These are phyloP conservation scores for Gossypium rotundifolium DNA, from an alignment of 345 rosid species.

Conservation along the genomic window DNA sequence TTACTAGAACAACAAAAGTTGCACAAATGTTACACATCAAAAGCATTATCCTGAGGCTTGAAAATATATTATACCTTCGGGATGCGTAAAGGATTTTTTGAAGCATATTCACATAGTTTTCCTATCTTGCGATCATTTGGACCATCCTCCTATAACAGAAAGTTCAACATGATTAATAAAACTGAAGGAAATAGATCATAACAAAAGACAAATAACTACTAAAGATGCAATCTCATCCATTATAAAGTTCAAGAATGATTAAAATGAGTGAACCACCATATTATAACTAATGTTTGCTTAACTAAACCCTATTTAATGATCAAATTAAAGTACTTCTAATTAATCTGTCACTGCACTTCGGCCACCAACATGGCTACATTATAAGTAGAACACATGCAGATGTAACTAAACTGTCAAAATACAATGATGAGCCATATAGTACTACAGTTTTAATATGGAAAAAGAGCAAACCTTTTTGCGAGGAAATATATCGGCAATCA, in stretches of 20 bases:
- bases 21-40: background rate
- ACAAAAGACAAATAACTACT: background rate
- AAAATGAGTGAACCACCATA: background rate
- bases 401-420: background rate
- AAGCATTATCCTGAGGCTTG: slow-evolving; percentile 7
- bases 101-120: slow-evolving; percentile 92
- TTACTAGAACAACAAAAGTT: background rate
- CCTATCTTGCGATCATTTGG: slow-evolving; percentile 87
- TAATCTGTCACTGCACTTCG: background rate
- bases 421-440: background rate
- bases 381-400: background rate
- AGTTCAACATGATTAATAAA: slow-evolving; percentile 5
- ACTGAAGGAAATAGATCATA: background rate
- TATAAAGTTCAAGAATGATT: background rate
- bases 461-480: slow-evolving; percentile 54
- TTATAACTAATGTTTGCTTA: background rate
- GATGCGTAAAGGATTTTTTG: slow-evolving; percentile 82
- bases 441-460: background rate
- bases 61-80: slow-evolving; percentile 62
- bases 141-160: slow-evolving; percentile 61
- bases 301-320: slow-evolving; percentile 1
- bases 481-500: slow-evolving; percentile 81
- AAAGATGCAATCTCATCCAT: background rate
- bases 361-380: background rate
- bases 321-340: background rate